Percentiles rank a stretch among this genome's conserved stretches.
These are phyloP conservation scores for Acanthamoeba lenticulata DNA, from an alignment of 208 protist species.

Conservation along the genomic window DNA sequence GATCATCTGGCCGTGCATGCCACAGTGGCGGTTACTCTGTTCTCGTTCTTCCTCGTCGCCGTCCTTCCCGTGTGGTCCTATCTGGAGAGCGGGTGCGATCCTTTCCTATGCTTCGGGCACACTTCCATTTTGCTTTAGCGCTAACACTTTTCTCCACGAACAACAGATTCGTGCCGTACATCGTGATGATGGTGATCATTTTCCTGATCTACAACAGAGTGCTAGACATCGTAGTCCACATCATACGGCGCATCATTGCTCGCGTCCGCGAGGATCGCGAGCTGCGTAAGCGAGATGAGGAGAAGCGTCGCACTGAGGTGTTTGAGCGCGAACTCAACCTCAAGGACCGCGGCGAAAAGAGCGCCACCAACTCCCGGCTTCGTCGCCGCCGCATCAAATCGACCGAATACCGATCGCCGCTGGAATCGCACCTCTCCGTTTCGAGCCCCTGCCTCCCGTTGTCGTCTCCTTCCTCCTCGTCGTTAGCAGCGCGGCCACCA, in stretches of 20 bases:
- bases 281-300: neutral
- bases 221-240: neutral
- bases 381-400: neutral
- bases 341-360: neutral
- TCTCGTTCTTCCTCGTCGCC: slow-evolving; percentile 8
- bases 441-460: neutral
- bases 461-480: neutral
- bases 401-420: neutral
- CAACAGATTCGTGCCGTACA: slow-evolving; percentile 41
- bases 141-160: too few relatives aligned
- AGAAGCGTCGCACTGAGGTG: neutral
- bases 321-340: neutral
- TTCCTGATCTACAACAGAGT: slow-evolving; percentile 55
- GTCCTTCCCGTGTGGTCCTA: slow-evolving; percentile 40
- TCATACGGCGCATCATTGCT: neutral
- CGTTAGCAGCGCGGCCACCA: neutral
- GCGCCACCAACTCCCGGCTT: neutral
- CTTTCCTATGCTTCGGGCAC: too few relatives aligned
- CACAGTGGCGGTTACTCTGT: neutral
- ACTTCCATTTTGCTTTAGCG: too few relatives aligned
- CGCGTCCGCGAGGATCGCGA: neutral
- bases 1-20: slow-evolving; percentile 24
- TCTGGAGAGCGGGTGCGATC: neutral
- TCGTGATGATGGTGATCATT: slow-evolving; percentile 45
- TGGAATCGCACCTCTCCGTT: neutral